Evolutionary conservation across 129 eudicot genomes (phyloP).

Genomic region (Chrysanthemum seticuspe): DNA sequence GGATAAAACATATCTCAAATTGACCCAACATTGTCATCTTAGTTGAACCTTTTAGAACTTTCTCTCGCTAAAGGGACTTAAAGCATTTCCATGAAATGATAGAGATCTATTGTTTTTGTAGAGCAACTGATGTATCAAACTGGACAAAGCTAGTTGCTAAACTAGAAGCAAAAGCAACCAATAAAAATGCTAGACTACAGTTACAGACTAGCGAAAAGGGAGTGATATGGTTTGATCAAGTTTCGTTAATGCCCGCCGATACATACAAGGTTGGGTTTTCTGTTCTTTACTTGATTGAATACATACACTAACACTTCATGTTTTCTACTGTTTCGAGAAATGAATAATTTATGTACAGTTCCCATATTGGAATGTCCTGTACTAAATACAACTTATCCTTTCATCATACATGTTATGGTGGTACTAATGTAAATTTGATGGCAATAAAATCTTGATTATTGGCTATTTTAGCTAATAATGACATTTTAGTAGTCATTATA

Average conservation of each 20-base stretch:
- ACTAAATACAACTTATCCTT: not conserved
- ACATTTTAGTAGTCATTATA: not conserved
- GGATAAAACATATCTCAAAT: no score
- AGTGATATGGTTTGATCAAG: conserved; percentile 96
- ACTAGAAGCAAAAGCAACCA: conserved; percentile 62
- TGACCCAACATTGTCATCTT: not conserved
- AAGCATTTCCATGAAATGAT: conserved; percentile 1
- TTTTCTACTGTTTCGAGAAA: not conserved
- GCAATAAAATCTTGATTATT: conserved; percentile 6
- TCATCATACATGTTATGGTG: not conserved
- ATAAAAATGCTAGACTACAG: conserved; percentile 62
- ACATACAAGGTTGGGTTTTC: conserved; percentile 67
- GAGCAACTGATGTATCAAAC: conserved; percentile 56
- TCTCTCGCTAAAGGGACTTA: not conserved
- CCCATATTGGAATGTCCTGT: conserved; percentile 3
- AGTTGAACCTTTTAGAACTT: not conserved
- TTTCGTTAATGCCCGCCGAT: conserved; percentile 84
- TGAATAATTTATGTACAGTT: not conserved
- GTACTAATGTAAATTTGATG: not conserved
- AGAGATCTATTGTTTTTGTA: conserved; percentile 29
- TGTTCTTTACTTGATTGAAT: not conserved
- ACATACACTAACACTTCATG: not conserved
- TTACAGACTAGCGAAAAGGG: conserved; percentile 63
- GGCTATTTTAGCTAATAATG: not conserved
- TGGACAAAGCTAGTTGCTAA: conserved; percentile 68